These are phyloP conservation scores for Crithidia mellificae DNA, from an alignment of 208 protist genomes.

Conservation along the genomic window DNA sequence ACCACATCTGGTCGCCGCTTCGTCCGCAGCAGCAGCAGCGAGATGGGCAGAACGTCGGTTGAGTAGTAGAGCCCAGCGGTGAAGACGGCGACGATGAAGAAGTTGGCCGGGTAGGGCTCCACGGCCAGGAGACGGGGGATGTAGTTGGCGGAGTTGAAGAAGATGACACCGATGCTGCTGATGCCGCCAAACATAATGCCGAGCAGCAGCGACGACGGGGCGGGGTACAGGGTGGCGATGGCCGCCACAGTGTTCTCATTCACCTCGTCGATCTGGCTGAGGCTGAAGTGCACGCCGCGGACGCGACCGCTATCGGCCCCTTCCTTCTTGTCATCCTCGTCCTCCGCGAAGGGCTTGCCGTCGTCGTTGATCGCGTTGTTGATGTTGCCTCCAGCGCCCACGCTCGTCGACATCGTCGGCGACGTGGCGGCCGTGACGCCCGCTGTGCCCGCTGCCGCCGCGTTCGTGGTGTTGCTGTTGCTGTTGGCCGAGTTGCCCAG, in stretches of 20 bases:
- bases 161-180: slow-evolving; percentile 43
- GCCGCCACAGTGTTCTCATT: slow-evolving; percentile 47
- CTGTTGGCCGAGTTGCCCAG: background rate
- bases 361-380: slow-evolving; percentile 6
- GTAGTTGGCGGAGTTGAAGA: slow-evolving; percentile 67
- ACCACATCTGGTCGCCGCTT: slow-evolving; percentile 20
- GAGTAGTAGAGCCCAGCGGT: slow-evolving; percentile 57
- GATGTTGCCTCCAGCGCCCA: background rate
- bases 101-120: slow-evolving; percentile 61
- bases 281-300: slow-evolving; percentile 23
- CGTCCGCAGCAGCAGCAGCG: slow-evolving; percentile 27
- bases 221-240: slow-evolving; percentile 49
- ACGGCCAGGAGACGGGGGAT: slow-evolving; percentile 76
- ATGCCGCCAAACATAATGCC: slow-evolving; percentile 55
- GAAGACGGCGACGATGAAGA: slow-evolving; percentile 52
- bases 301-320: background rate
- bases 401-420: background rate
- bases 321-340: slow-evolving; percentile 10
- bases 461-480: no score
- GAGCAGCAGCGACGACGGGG: slow-evolving; percentile 33
- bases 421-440: background rate
- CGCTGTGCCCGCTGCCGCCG: no score
- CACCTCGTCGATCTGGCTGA: slow-evolving; percentile 32
- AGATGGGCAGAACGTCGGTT: slow-evolving; percentile 48
- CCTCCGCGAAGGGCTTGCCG: background rate